Base-by-base conservation (phyloP, 2,329 filamentous ascomycete genomes). In the Huntiella bhutanensis region DNA sequence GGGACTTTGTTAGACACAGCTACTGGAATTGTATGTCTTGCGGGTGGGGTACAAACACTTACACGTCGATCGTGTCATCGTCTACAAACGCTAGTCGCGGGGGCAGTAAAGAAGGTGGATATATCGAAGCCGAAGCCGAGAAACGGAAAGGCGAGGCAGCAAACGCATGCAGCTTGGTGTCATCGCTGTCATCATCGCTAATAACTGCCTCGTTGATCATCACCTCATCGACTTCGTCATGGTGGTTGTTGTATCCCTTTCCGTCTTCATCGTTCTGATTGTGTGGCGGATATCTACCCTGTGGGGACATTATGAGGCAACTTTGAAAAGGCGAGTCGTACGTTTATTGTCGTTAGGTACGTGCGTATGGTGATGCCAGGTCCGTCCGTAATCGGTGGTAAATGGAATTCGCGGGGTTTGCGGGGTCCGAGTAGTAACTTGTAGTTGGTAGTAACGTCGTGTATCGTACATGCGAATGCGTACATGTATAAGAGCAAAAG, bases 51-150 rank as follows among this genome's bases (percentile, higher is more conserved):
- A 34, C 33, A 33, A n/a, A 10, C n/a, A 47, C 51, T 50, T 39
- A 52, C 51, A 52, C 13, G 42, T 52, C 51, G 35, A 50, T 47
- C 37, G 38, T 45, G 17, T 44, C 38, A 35, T 49, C 47, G 15
- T 46, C 47, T 12, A 49, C 28, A 41, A 49, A 46, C 4, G 43
- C 47, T 10, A 49, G 11, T 3, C 39, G 44, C 16, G 43, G 37
- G 3, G 45, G 33, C 2, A 48, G 17, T 16, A 48, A 33, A 7
- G 41, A 28, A 5, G 46, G 22, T 13, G 46, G 36, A 32, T 45
- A 48, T 34, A 48, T 40, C 10, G 41, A 48, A 11, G 46, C 38
- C 15, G 46, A 47, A 12, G 22, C 41, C 8, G 46, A 47, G n/a
- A 47, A 38, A 4, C 34, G 16, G 11, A 47, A 43, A 15, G 36